Evolutionary conservation across 805 yeast species (phyloP), one percentile per base, ranked within the genome.

Genomic region (Candida ortonii): DNA sequence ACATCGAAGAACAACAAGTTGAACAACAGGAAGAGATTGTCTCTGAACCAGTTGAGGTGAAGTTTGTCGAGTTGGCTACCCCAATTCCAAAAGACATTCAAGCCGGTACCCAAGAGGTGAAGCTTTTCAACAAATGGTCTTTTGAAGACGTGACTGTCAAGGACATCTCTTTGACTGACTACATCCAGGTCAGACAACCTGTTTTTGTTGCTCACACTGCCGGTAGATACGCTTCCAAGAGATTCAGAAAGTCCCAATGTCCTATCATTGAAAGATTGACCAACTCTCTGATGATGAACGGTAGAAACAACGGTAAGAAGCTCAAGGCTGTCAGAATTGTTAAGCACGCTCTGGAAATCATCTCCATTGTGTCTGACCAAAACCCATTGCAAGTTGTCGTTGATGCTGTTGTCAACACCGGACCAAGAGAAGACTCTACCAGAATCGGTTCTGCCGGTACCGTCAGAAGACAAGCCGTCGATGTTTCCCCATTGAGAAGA

Each of bases 281-380:
- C 75, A 90, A 93, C 90, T 84, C 98, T 52, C 80, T 93, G 69
- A 93, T 93, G 98, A 93, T 93, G 98, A 89, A 93, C 84, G 99
- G 99, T 80, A 90, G 97, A 81, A 93, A 93, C 94, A 93, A 94
- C 84, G 99, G 99, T 83, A 93, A 93, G 84, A 93, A 93, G 80
- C 86, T 94, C 73, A 89, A 90, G 85, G 98, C 99, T 62, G 97
- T 93, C 61, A 89, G 97, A 84, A 93, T 93, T 70, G 88, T 93
- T 71, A 86, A 94, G 81, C 98, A 93, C 82, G 90, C 99, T 61
- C 77, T 93, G 68, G 99, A 93, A 74, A 93, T 93, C 80, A 81
- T 93, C 73, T 69, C 82, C 80, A 89, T 93, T 57, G 81, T 94
- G 68, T 88, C 98, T 61, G 99, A 90, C 73, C 94, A 82, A 74